phyloP scores from a whole-genome alignment of 805 yeast species.

The Candida bentonensis region DNA sequence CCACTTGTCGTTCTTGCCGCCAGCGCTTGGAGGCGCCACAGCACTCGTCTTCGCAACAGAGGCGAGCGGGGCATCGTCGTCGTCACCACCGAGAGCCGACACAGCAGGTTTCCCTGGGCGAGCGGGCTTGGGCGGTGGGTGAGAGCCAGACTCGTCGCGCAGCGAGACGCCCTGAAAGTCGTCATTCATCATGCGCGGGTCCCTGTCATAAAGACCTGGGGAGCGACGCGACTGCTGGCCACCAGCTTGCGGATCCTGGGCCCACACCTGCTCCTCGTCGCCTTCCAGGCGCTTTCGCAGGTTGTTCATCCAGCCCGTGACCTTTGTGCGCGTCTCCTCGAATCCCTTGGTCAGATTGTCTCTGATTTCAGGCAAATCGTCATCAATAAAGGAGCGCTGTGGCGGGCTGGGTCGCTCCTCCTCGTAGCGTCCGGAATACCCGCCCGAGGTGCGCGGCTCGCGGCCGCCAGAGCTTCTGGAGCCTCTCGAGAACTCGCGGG shows the following conservation, averaged over 20 bases:
- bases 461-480: slow-evolving; percentile 5
- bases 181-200: slow-evolving; percentile 37
- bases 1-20: slow-evolving; percentile 22
- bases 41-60: slow-evolving; percentile 1
- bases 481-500: slow-evolving; percentile 19
- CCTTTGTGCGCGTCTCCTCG: slow-evolving; percentile 64
- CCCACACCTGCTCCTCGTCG: slow-evolving; percentile 11
- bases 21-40: slow-evolving; percentile 3
- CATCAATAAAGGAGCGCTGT: slow-evolving; percentile 21
- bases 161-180: slow-evolving; percentile 38
- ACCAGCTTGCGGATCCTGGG: slow-evolving; percentile 9
- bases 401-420: slow-evolving; percentile 11
- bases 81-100: slow-evolving; percentile 12
- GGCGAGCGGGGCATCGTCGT: slow-evolving; percentile 4
- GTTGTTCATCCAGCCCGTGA: slow-evolving; percentile 68
- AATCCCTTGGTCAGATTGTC: slow-evolving; percentile 60
- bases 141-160: slow-evolving; percentile 22
- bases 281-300: slow-evolving; percentile 40
- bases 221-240: neutral
- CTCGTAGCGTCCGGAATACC: slow-evolving; percentile 14
- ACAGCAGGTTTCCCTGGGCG: slow-evolving; percentile 18
- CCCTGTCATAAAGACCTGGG: slow-evolving; percentile 30
- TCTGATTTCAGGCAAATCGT: slow-evolving; percentile 37
- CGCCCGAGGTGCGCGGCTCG: slow-evolving; percentile 6
- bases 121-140: slow-evolving; percentile 21